These are phyloP conservation scores for Cladorrhinum sp. DNA, from an alignment of 2,329 filamentous ascomycete species.

Conservation along the genomic window DNA sequence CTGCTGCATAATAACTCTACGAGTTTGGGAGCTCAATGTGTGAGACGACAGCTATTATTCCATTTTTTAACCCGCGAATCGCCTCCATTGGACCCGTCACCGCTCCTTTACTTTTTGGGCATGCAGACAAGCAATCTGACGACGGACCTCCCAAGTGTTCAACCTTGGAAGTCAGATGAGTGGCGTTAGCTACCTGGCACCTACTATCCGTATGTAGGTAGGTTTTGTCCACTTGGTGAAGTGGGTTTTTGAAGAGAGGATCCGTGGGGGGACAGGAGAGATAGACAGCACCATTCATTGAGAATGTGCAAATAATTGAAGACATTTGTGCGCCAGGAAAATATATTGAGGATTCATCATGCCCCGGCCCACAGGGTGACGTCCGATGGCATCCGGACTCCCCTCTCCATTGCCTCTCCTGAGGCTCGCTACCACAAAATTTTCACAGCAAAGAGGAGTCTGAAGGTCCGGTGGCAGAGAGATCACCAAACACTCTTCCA, in stretches of 20 bases:
- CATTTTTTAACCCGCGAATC: not conserved
- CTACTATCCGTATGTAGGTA: too few relatives aligned
- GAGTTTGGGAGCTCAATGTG: not conserved
- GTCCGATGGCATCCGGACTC: not conserved
- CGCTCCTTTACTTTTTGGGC: slow-evolving; percentile 23
- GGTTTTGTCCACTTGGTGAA: not conserved
- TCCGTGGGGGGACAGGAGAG: not conserved
- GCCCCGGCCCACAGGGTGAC: not conserved
- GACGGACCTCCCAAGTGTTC: not conserved
- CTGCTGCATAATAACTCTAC: not conserved
- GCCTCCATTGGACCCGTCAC: slow-evolving; percentile 19
- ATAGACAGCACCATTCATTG: too few relatives aligned
- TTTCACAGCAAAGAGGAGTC: slow-evolving; percentile 12
- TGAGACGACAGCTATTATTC: not conserved
- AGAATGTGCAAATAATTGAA: not conserved
- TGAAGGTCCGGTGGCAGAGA: slow-evolving; percentile 23
- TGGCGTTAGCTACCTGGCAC: too few relatives aligned
- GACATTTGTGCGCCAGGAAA: not conserved
- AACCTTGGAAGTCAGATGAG: slow-evolving; percentile 2
- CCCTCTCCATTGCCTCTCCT: slow-evolving; percentile 1
- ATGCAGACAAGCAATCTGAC: not conserved
- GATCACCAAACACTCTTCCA: not conserved
- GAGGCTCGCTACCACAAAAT: slow-evolving; percentile 7
- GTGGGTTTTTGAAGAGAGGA: not conserved
- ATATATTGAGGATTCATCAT: too few relatives aligned